Evolutionary conservation across 108 stramenopile genomes (phyloP).

Genomic region (Pelagomonas calceolata): DNA sequence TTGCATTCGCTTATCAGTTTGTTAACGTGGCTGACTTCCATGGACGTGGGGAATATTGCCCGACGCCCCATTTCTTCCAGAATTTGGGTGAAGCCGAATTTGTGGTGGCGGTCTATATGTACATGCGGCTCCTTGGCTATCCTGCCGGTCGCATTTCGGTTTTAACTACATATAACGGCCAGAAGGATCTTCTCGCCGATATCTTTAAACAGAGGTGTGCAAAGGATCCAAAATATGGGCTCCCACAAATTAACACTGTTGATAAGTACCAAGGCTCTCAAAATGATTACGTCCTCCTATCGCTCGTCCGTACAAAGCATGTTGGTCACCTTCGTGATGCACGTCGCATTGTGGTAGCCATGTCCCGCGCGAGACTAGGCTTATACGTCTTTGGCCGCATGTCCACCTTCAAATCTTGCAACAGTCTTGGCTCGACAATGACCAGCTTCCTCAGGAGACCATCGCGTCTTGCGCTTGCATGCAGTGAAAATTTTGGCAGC

Average conservation of each 20-base stretch:
- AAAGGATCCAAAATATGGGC: constrained; percentile 12
- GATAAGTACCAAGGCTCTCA: constrained; percentile 98
- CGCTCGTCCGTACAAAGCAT: constrained; percentile 76
- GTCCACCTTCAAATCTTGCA: constrained; percentile 50
- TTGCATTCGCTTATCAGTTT: constrained; percentile 73
- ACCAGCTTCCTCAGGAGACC: too few relatives aligned
- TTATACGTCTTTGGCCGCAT: constrained; percentile 80
- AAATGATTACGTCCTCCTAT: constrained; percentile 84
- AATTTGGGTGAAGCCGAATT: constrained; percentile 98
- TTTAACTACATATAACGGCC: constrained; percentile 96
- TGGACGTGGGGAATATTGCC: constrained; percentile 62
- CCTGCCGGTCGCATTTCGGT: constrained; percentile 80
- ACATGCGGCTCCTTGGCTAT: constrained; percentile 91
- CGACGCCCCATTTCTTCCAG: constrained; percentile 85
- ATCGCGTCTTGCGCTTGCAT: too few relatives aligned
- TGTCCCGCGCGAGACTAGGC: constrained; percentile 87
- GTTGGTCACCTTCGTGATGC: constrained; percentile 92
- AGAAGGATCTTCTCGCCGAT: constrained; percentile 47
- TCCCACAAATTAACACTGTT: constrained; percentile 64
- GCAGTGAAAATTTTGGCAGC: too few relatives aligned
- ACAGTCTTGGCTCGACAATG: too few relatives aligned
- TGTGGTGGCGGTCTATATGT: constrained; percentile 88
- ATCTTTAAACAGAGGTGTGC: constrained; percentile 6
- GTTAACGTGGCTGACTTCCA: constrained; percentile 84
- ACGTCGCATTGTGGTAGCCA: constrained; percentile 88